A percentile compares a stretch with the other conserved stretches of the same genome.
phyloP scores from a whole-genome alignment of 805 yeast genomes.

The Suhomyces faveliae region DNA sequence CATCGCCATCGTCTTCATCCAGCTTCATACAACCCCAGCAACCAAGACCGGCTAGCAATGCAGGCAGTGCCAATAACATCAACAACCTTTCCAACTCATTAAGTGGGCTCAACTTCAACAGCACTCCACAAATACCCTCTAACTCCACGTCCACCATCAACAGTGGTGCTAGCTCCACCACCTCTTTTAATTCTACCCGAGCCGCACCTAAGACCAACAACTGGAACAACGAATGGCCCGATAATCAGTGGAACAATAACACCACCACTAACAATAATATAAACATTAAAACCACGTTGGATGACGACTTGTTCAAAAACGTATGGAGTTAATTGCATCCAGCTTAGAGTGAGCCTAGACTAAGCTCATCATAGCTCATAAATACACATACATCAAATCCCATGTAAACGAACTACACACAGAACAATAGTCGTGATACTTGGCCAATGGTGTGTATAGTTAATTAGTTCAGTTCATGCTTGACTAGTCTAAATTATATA shows the following conservation, averaged over 20 bases:
- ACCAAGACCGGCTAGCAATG: not conserved
- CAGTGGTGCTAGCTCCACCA: conserved; percentile 8
- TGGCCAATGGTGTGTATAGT: no score
- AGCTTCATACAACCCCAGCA: conserved; percentile 22
- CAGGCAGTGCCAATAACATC: conserved; percentile 5
- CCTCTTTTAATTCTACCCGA: conserved; percentile 6
- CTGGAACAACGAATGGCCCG: conserved; percentile 40
- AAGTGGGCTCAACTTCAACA: conserved; percentile 19
- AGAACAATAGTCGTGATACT: no score
- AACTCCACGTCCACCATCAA: conserved; percentile 4
- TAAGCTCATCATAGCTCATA: not conserved
- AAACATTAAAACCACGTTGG: conserved; percentile 28
- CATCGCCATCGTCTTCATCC: conserved; percentile 55
- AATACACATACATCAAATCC: no score
- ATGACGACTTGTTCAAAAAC: conserved; percentile 67
- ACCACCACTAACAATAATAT: not conserved
- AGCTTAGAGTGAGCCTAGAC: no score
- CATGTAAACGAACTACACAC: no score
- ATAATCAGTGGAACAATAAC: conserved; percentile 9
- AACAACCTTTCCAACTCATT: conserved; percentile 19
- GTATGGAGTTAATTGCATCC: conserved; percentile 59
- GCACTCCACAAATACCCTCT: not conserved
- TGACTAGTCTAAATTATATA: no score
- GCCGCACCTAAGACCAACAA: conserved; percentile 5
- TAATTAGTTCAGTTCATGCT: no score